phyloP scores from a whole-genome alignment of 2,329 filamentous ascomycete species.

The Colletotrichum orchidophilum region DNA sequence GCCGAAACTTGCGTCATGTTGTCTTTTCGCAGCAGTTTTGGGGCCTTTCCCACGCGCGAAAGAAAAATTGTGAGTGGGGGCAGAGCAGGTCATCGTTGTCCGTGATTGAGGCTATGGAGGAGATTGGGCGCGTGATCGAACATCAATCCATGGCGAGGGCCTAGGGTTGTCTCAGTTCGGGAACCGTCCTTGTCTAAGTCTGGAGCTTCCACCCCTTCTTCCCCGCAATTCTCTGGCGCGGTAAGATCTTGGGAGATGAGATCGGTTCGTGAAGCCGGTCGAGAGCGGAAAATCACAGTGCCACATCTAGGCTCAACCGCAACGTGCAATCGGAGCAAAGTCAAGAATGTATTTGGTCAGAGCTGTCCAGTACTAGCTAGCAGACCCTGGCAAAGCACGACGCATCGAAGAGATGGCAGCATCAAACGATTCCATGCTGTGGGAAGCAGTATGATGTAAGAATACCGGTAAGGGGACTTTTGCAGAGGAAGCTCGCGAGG shows the following conservation, averaged over 20 bases:
- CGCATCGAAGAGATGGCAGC: not conserved
- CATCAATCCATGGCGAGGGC: slow-evolving; percentile 12
- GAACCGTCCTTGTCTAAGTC: slow-evolving; percentile 22
- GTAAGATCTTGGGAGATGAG: slow-evolving; percentile 21
- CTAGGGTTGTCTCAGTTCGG: slow-evolving; percentile 29
- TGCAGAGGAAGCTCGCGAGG: not conserved
- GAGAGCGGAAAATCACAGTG: slow-evolving; percentile 21
- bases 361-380: not conserved
- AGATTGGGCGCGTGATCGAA: slow-evolving; percentile 4
- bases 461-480: not conserved
- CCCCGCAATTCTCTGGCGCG: slow-evolving; percentile 29
- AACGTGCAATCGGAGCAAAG: not conserved
- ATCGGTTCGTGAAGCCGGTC: slow-evolving; percentile 9
- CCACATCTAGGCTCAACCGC: slow-evolving; percentile 13
- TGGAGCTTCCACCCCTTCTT: slow-evolving; percentile 26
- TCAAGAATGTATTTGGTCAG: not conserved
- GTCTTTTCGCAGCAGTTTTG: slow-evolving; percentile 8
- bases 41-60: not conserved
- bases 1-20: not conserved
- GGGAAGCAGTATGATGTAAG: not conserved
- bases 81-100: not conserved
- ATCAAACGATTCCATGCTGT: not conserved
- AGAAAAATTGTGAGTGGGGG: slow-evolving; percentile 2
- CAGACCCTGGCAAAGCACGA: not conserved
- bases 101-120: slow-evolving; percentile 14